Evolutionary conservation across 164 flowering plant genomes (phyloP).

Genomic region (Euptelea pleiosperma): DNA sequence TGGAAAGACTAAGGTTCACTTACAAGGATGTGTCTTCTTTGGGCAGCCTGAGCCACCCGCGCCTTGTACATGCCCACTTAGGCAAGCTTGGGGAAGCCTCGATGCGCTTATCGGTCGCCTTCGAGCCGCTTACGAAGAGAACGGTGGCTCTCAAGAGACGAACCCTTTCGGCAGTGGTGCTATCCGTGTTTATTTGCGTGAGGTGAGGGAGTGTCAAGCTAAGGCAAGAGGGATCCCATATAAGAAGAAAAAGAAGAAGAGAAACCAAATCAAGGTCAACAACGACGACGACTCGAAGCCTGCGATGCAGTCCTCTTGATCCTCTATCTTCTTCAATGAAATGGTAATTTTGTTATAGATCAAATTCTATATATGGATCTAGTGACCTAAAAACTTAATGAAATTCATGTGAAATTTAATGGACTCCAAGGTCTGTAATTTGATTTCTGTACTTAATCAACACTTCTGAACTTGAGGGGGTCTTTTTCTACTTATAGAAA

Average conservation of each 20-base stretch:
- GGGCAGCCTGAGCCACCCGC: constrained; percentile 50
- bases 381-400: background rate
- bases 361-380: background rate
- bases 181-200: constrained; percentile 37
- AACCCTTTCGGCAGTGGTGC: constrained; percentile 42
- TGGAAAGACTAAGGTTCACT: constrained; percentile 43
- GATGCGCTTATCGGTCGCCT: constrained; percentile 43
- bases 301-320: constrained; percentile 19
- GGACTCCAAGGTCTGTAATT: background rate
- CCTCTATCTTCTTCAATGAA: background rate
- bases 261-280: constrained; percentile 12
- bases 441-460: no score
- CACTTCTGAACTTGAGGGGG: no score
- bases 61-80: constrained; percentile 43
- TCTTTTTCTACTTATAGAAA: constrained; percentile 2
- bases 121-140: constrained; percentile 40
- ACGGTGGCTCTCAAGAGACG: constrained; percentile 38
- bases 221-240: constrained; percentile 42
- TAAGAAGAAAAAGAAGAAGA: constrained; percentile 48
- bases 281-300: constrained; percentile 16
- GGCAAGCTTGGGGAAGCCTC: constrained; percentile 45
- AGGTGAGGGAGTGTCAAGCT: constrained; percentile 44
- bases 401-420: background rate
- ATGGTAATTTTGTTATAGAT: constrained; percentile 29
- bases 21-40: constrained; percentile 36